Base-by-base conservation (phyloP, 176 grass and related monocot species). In the Canna indica region DNA sequence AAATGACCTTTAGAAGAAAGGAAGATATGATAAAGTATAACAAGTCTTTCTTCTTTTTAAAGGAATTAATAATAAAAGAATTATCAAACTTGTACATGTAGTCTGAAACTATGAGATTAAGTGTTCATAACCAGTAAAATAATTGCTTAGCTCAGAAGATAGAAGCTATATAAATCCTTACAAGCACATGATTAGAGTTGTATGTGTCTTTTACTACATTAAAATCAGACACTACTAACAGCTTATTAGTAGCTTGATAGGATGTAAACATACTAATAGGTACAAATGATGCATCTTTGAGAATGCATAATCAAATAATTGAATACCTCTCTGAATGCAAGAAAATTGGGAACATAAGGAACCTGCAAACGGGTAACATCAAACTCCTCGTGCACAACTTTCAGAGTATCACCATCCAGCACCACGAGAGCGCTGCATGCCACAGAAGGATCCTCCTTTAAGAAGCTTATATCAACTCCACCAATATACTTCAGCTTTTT, bases 271-370 rank as follows among this genome's bases (percentile, higher is more conserved):
- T 11, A 8, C 4, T 44, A 44, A 10, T 60, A 30, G 28, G 14
- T 25, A 4, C 30, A 30, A 63, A 33, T 34, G 16, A 33, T 33
- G 28, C 28, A 34, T 32, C 10, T 16, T 32, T 63, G 27, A 65
- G 33, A 65, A 20, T 65, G 34, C 27, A 38, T 4, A 10, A 36
- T 24, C 32, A 9, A 33, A 9, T 16, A 35, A 24, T 5, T 10
- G 2, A 36, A 65, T 65, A 65, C 91, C 85, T 96, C 91, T 80
- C 91, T 96, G 73, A 97, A 97, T 75, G 93, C 93, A 83, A 97
- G 93, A 74, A 97, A 97, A 35, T 88, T 86, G 16, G 88, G 86
- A 80, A 92, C 74, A 25, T 97, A 97, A 7, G 88, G 86, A 42
- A 97, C 89, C 77, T 90, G 83, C 47, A 92, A 41, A 44, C 30